Evolutionary conservation across 1,139 yeast species (phyloP).

Genomic region (Chernovozyma sophiae-reginae): DNA sequence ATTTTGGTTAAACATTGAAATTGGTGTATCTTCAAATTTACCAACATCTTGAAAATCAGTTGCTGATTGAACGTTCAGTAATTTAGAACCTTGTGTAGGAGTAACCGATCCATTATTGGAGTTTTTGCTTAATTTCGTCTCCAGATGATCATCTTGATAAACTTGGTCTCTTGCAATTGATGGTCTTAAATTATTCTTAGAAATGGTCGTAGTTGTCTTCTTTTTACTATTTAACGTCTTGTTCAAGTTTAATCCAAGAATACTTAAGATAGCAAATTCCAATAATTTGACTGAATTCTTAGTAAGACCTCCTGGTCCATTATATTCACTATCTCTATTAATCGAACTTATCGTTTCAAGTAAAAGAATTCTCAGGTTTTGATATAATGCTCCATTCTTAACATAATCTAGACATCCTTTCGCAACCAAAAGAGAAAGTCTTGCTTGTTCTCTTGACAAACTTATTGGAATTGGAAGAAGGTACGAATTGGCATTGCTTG

Average conservation of each 20-base stretch:
- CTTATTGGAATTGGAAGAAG: slow-evolving; percentile 67
- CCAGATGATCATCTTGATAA: not conserved
- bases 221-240: slow-evolving; percentile 16
- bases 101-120: not conserved
- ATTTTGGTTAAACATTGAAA: not conserved
- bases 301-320: slow-evolving; percentile 56
- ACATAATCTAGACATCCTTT: slow-evolving; percentile 79
- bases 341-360: slow-evolving; percentile 46
- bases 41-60: not conserved
- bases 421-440: slow-evolving; percentile 68
- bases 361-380: slow-evolving; percentile 58
- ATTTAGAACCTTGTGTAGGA: slow-evolving; percentile 1
- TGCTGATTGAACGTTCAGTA: not conserved
- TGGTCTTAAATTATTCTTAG: slow-evolving; percentile 8
- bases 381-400: slow-evolving; percentile 76
- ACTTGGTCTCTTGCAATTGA: not conserved
- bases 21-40: not conserved
- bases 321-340: slow-evolving; percentile 46
- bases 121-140: not conserved
- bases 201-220: slow-evolving; percentile 19
- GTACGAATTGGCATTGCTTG: slow-evolving; percentile 29
- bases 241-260: slow-evolving; percentile 33
- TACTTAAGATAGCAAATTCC: slow-evolving; percentile 55
- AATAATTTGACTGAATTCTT: slow-evolving; percentile 50
- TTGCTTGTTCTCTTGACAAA: slow-evolving; percentile 62